These are phyloP conservation scores for Vitellaria paradoxa DNA, from an alignment of 179 eudicot genomes.

Conservation along the genomic window DNA sequence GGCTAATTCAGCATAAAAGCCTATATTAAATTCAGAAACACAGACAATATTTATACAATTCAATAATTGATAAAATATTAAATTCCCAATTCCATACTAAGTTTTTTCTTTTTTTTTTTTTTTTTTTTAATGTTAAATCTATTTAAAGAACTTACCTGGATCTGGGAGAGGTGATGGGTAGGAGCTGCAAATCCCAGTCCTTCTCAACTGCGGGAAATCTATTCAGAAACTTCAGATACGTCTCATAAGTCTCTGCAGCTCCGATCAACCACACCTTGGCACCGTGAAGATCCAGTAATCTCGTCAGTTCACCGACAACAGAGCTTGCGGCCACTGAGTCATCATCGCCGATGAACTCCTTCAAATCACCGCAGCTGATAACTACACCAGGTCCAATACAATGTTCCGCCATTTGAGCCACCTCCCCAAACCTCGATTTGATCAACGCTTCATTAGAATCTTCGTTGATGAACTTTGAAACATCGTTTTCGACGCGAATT, in stretches of 20 bases:
- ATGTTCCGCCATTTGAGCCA: conserved; percentile 38
- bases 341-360: conserved; percentile 31
- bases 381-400: conserved; percentile 34
- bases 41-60: conserved; percentile 48
- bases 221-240: conserved; percentile 49
- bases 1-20: background rate
- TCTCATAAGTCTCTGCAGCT: conserved; percentile 48
- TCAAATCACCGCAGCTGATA: conserved; percentile 66
- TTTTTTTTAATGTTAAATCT: conserved; percentile 23
- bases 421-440: conserved; percentile 51
- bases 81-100: background rate
- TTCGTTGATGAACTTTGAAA: conserved; percentile 32
- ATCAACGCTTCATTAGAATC: conserved; percentile 31
- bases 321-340: conserved; percentile 34
- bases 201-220: conserved; percentile 62
- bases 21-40: background rate
- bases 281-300: conserved; percentile 33
- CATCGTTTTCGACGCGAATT: conserved; percentile 44
- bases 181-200: conserved; percentile 75
- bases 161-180: conserved; percentile 73
- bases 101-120: too few relatives aligned
- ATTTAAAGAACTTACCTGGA: conserved; percentile 33
- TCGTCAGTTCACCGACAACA: conserved; percentile 46
- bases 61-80: conserved; percentile 14
- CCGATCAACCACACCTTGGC: conserved; percentile 72